Evolutionary conservation across 257 asterid genomes (phyloP).

Genomic region (Knoxia roxburghii): DNA sequence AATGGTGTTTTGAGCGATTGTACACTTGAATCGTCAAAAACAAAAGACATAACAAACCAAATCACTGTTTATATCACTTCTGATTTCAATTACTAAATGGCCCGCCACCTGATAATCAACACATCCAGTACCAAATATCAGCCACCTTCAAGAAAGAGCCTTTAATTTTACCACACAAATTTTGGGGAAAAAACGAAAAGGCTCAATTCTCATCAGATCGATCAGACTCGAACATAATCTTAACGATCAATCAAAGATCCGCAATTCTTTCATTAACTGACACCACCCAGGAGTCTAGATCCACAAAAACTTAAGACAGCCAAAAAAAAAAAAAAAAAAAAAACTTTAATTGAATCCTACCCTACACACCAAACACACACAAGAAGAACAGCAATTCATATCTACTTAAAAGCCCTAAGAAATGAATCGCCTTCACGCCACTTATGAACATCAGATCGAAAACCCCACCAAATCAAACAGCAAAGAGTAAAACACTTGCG

Average conservation of each 20-base stretch:
- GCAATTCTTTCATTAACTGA: not conserved
- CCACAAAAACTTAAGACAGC: not conserved
- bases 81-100: not conserved
- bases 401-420: not conserved
- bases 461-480: slow-evolving; percentile 11
- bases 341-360: not conserved
- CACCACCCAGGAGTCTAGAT: slow-evolving; percentile 10
- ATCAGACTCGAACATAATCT: not conserved
- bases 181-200: not conserved
- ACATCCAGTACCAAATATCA: not conserved
- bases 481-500: not conserved
- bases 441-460: slow-evolving; percentile 20
- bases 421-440: not conserved
- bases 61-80: not conserved
- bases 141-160: not conserved
- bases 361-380: not conserved
- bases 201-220: not conserved
- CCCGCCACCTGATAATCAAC: not conserved
- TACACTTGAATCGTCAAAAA: no score
- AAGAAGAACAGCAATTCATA: not conserved
- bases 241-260: slow-evolving; percentile 10
- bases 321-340: no score
- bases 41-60: no score
- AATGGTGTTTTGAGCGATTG: no score
- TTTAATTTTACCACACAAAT: not conserved